Evolutionary conservation across 2,329 filamentous ascomycete genomes (phyloP), one percentile per base, ranked within the genome.

Genomic region (Chaetothyriales sp.): DNA sequence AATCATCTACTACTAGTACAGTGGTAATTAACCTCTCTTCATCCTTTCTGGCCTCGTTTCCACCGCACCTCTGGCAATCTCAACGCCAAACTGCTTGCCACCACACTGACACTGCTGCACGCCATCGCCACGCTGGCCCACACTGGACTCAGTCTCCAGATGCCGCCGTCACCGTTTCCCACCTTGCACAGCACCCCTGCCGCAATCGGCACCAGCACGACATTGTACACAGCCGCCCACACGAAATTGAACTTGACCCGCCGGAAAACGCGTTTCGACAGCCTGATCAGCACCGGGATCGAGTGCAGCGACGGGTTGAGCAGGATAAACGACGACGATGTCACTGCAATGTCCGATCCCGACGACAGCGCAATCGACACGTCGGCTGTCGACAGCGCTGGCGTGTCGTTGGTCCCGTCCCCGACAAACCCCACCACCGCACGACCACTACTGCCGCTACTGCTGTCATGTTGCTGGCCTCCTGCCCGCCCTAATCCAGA

Each of bases 121-220:
- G 90, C 90, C 90, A 95, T 97, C 1, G 89, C 89, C 65, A 95
- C 69, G 58, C 82, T 84, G 4, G 89, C 90, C 89, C 89, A 95
- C 5, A 74, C 73, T 1, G 73, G 73, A 56, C 70, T 71, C 7
- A 76, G 54, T 33, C 71, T 63, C 69, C 71, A 74, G 33, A 40
- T 40, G 48, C 64, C 53, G 54, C 61, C 44, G 62, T 61, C 20
- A 62, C 65, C 57, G 61, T 64, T 33, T 61, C 52, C 50, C 57
- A 81, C 70, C 0, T 81, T 77, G 66, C 86, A 94, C 53, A 94
- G 70, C 40, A 83, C 84, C 1, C 88, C 88, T 0, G 88, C 88
- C 0, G 88, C 87, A 52, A 94, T 75, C 1, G 88, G 88, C 53
- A 94, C 76, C 7, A 86, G 83, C 48, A 85, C 66, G 43, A 85